Percentiles rank a stretch among this genome's conserved stretches.
Evolutionary conservation across 1,139 yeast genomes (phyloP).

Genomic region (Magnusiomyces paraingens): DNA sequence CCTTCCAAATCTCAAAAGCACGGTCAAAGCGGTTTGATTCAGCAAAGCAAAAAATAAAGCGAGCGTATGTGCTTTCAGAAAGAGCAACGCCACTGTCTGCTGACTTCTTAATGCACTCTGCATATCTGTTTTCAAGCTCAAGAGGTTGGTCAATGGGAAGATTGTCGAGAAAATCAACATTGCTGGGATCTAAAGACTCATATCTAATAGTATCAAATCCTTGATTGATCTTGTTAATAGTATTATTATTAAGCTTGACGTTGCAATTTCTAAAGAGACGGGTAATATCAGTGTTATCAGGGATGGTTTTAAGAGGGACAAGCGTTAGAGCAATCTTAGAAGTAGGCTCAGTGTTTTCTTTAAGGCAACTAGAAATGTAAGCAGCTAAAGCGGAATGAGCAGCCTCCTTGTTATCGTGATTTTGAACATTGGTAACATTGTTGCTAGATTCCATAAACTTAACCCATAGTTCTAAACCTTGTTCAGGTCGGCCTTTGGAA

Average conservation of each 20-base stretch:
- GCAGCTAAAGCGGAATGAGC: constrained; percentile 29
- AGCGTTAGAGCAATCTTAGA: constrained; percentile 27
- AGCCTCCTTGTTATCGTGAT: constrained; percentile 25
- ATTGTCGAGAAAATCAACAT: constrained; percentile 20
- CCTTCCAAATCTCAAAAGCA: constrained; percentile 39
- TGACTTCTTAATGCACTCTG: constrained; percentile 22
- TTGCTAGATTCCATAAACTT: constrained; percentile 30
- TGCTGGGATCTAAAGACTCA: constrained; percentile 20
- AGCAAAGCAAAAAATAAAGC: constrained; percentile 35
- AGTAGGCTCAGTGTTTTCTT: constrained; percentile 20
- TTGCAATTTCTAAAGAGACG: constrained; percentile 16
- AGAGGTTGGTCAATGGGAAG: constrained; percentile 25
- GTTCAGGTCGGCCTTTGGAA: constrained; percentile 23
- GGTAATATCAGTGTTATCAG: constrained; percentile 21
- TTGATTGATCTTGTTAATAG: constrained; percentile 9
- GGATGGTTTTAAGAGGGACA: constrained; percentile 29
- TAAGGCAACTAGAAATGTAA: constrained; percentile 24
- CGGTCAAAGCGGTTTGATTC: constrained; percentile 27
- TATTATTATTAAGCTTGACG: constrained; percentile 8
- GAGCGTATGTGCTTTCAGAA: constrained; percentile 30
- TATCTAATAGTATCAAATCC: constrained; percentile 21
- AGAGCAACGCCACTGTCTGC: constrained; percentile 19
- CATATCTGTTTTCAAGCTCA: constrained; percentile 22
- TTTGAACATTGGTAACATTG: constrained; percentile 20
- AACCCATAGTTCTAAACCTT: constrained; percentile 33